Evolutionary conservation across 495 filamentous ascomycete genomes (phyloP), one percentile per base, ranked within the genome.

Genomic region (Aspergillus ellipticus): DNA sequence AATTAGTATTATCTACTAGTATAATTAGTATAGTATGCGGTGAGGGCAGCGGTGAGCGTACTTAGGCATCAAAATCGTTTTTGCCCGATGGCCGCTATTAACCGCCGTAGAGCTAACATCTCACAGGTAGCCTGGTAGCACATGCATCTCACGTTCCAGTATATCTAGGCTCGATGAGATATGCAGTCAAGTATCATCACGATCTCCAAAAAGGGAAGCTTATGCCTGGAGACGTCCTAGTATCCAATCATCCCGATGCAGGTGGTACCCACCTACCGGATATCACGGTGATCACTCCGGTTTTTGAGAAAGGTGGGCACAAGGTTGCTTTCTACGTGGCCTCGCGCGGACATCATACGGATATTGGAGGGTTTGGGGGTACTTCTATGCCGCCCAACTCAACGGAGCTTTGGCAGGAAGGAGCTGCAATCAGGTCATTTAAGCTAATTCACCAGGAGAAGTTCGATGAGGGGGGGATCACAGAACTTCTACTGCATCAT

Each of bases 281-380:
- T 67, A 93, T 98, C 60, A 97, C 93, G 0, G 86, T 96, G 19
- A 62, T 77, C 17, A 96, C 91, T 51, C 93, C 93, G 0, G 92
- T 92, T 6, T 98, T 97, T 68, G 60, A 57, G 45, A 84, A 87
- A 17, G 83, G 91, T 51, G 43, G 61, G 53, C 22, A 55, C n/a
- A 83, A 86, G 51, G 96, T 94, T 54, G 81, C 95, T 54, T 97
- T 97, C 74, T 96, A 92, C 62, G 91, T 92, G 6, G 93, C 92
- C 5, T 91, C 88, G 21, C 81, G 94, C 39, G 93, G 92, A 1
- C 72, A 59, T 41, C 60, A 59, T 63, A 92, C 94, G 1, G 94
- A 98, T 66, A 96, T 98, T 58, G 94, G 94, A 22, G 93, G 93
- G 56, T 82, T 94, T 2, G 91, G 92, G 1, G 92, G 92, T 7